Conservation (phyloP, 805 yeast genomes). For the Myxozyma vanderwaltii region DNA sequence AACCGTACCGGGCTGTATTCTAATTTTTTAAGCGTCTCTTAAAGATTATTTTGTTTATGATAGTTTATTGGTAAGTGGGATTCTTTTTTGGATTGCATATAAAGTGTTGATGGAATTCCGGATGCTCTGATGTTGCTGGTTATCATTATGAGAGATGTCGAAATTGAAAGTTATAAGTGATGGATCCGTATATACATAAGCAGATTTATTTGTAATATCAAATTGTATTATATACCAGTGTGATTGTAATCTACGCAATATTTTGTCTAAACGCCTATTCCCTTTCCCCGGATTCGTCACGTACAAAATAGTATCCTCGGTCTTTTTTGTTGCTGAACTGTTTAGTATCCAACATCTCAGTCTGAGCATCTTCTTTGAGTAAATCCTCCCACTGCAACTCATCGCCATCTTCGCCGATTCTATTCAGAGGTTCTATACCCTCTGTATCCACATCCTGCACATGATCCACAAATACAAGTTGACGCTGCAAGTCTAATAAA, state of each 20-base stretch:
- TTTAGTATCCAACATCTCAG: conserved; percentile 11
- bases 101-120: no score
- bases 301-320: conserved; percentile 23
- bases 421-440: conserved; percentile 41
- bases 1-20: conserved; percentile 18
- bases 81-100: no score
- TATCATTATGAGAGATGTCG: no score
- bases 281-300: conserved; percentile 12
- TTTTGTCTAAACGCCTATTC: background rate
- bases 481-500: conserved; percentile 41
- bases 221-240: background rate
- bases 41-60: background rate
- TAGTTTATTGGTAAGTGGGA: background rate
- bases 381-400: conserved; percentile 27
- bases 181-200: background rate
- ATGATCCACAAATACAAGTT: conserved; percentile 46
- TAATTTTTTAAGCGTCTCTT: background rate
- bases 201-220: background rate
- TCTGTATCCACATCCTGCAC: conserved; percentile 42
- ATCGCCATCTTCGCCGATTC: conserved; percentile 24
- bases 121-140: no score
- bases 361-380: conserved; percentile 22
- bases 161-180: background rate
- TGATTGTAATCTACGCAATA: background rate
- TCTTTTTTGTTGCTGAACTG: conserved; percentile 12